A percentile compares a stretch with the other conserved stretches of the same genome.
phyloP scores from a whole-genome alignment of 768 basidiomycete species.

The Pisolithus sp. region DNA sequence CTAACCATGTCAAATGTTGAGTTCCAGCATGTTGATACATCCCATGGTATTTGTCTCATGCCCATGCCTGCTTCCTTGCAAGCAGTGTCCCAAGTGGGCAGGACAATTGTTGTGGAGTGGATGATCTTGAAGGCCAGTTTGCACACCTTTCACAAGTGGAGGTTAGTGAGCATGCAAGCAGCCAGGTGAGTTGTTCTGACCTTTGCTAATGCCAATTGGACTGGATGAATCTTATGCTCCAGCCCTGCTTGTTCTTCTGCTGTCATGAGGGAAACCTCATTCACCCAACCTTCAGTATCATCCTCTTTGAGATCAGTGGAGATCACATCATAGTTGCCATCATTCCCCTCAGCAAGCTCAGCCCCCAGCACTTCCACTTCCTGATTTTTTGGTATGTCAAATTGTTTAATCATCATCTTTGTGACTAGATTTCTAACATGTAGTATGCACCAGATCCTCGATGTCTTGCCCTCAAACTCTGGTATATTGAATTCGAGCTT shows the following conservation, averaged over 20 bases:
- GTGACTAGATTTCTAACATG: neutral
- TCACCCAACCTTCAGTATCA: slow-evolving; percentile 10
- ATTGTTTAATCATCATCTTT: too few relatives aligned
- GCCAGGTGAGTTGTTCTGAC: neutral
- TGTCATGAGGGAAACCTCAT: slow-evolving; percentile 8
- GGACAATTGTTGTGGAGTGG: slow-evolving; percentile 16
- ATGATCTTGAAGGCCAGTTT: slow-evolving; percentile 12
- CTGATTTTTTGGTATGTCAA: too few relatives aligned
- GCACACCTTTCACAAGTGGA: slow-evolving; percentile 11
- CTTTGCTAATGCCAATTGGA: too few relatives aligned
- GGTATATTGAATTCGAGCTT: too few relatives aligned
- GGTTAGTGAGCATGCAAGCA: slow-evolving; percentile 5
- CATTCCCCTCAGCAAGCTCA: too few relatives aligned
- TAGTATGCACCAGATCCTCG: neutral
- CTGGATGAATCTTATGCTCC: too few relatives aligned
- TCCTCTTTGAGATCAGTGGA: slow-evolving; percentile 3
- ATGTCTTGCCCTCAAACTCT: neutral
- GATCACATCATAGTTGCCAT: neutral
- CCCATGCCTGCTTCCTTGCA: slow-evolving; percentile 7
- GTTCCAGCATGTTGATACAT: neutral
- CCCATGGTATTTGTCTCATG: neutral
- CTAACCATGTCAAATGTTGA: neutral
- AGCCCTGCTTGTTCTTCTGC: slow-evolving; percentile 2
- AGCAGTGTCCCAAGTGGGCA: slow-evolving; percentile 14
- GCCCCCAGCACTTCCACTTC: too few relatives aligned